Conservation (phyloP, 2,329 filamentous ascomycete species). For the Chaetoscypha palmicola region DNA sequence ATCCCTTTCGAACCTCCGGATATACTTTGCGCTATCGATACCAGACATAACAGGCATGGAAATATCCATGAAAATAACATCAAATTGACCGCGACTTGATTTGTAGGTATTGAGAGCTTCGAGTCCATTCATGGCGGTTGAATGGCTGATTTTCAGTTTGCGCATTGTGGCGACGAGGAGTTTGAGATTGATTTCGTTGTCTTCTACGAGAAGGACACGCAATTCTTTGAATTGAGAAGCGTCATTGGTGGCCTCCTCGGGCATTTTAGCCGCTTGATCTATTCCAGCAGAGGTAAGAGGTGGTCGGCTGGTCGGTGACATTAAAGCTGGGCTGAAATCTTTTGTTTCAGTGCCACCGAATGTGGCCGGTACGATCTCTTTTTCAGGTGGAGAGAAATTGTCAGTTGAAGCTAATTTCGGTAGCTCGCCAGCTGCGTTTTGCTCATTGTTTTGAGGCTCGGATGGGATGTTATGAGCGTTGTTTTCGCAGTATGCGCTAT, state of each 20-base stretch:
- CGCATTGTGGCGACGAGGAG: slow-evolving; percentile 29
- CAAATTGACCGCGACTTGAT: slow-evolving; percentile 29
- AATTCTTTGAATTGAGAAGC: slow-evolving; percentile 2
- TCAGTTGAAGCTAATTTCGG: background rate
- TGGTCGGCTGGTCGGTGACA: background rate
- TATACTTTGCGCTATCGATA: slow-evolving; percentile 40
- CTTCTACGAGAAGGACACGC: slow-evolving; percentile 35
- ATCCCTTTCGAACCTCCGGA: slow-evolving; percentile 42
- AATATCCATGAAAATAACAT: slow-evolving; percentile 47
- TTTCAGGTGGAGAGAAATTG: background rate
- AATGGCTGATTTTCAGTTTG: slow-evolving; percentile 29
- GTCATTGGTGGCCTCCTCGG: background rate
- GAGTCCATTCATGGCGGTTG: slow-evolving; percentile 38
- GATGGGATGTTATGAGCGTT: background rate
- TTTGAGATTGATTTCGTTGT: slow-evolving; percentile 37
- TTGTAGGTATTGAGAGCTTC: slow-evolving; percentile 38
- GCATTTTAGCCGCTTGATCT: background rate
- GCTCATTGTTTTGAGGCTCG: background rate
- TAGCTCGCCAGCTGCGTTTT: background rate
- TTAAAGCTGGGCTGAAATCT: slow-evolving; percentile 5
- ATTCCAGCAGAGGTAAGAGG: too few species aligned
- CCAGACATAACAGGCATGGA: slow-evolving; percentile 51
- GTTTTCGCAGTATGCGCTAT: slow-evolving; percentile 19
- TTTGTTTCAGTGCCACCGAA: slow-evolving; percentile 5
- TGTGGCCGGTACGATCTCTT: background rate